phyloP scores from a whole-genome alignment of 805 yeast species.

The Suhomyces sp. region DNA sequence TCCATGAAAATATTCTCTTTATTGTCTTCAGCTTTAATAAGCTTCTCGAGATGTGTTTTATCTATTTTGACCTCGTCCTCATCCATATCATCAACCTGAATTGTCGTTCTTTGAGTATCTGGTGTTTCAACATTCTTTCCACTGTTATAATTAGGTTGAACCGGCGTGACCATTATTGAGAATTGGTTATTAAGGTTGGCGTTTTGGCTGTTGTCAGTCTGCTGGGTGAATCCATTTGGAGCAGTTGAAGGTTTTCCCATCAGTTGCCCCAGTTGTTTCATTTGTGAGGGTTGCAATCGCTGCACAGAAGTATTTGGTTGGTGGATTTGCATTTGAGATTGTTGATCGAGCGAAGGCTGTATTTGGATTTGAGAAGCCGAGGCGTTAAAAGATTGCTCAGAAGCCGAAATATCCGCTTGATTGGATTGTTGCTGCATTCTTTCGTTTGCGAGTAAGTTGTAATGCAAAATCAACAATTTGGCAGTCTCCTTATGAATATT shows the following conservation, averaged over 20 bases:
- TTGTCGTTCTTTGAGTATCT: conserved; percentile 44
- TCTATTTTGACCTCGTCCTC: conserved; percentile 35
- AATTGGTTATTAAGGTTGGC: not conserved
- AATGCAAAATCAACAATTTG: conserved; percentile 40
- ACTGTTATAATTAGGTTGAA: conserved; percentile 21
- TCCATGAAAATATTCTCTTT: conserved; percentile 49
- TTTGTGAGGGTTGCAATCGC: conserved; percentile 8
- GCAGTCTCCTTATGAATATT: conserved; percentile 45
- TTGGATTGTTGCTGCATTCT: conserved; percentile 1
- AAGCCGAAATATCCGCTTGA: not conserved
- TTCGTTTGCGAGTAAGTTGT: conserved; percentile 24
- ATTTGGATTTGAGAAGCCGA: not conserved
- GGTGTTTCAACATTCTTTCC: conserved; percentile 32
- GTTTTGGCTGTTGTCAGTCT: not conserved
- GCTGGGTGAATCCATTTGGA: not conserved
- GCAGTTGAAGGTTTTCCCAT: not conserved
- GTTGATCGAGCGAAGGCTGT: not conserved
- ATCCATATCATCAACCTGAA: conserved; percentile 41
- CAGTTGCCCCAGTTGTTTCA: not conserved
- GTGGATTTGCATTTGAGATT: not conserved
- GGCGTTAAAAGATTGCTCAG: not conserved
- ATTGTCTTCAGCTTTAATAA: conserved; percentile 37
- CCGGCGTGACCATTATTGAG: conserved; percentile 27
- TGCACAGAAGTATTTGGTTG: not conserved
- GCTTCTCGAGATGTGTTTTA: conserved; percentile 30